Evolutionary conservation across 768 basidiomycete species (phyloP).

Genomic region (Atractiella rhizophila): DNA sequence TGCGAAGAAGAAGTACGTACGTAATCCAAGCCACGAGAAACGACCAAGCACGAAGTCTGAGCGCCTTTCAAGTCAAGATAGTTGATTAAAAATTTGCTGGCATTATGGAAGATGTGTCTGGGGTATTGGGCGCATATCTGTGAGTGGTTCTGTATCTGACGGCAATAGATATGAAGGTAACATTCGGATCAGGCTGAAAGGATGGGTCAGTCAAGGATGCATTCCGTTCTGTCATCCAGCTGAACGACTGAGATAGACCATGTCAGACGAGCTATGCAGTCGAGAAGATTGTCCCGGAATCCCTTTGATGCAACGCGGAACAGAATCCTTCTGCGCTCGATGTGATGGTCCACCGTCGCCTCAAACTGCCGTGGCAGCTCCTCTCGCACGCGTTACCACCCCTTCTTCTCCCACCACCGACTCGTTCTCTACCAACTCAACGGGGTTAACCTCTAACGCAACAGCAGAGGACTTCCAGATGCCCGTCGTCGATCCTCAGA

Average conservation of each 20-base stretch:
- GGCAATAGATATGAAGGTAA: background rate
- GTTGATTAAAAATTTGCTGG: background rate
- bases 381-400: too few relatives aligned
- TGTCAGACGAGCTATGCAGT: constrained; percentile 8
- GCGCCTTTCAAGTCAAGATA: background rate
- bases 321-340: constrained; percentile 8
- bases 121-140: constrained; percentile 7
- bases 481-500: constrained; percentile 30
- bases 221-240: background rate
- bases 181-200: background rate
- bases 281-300: constrained; percentile 5
- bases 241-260: constrained; percentile 2
- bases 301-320: constrained; percentile 7
- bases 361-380: background rate
- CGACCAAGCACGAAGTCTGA: too few relatives aligned
- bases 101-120: constrained; percentile 5
- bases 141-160: background rate
- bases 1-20: background rate
- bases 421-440: too few relatives aligned
- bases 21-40: too few relatives aligned
- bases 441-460: too few relatives aligned
- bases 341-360: constrained; percentile 5
- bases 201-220: constrained; percentile 3
- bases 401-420: too few relatives aligned
- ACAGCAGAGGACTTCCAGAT: background rate